These are phyloP conservation scores for Daldinia sp. DNA, from an alignment of 2,329 filamentous ascomycete species.

Conservation along the genomic window DNA sequence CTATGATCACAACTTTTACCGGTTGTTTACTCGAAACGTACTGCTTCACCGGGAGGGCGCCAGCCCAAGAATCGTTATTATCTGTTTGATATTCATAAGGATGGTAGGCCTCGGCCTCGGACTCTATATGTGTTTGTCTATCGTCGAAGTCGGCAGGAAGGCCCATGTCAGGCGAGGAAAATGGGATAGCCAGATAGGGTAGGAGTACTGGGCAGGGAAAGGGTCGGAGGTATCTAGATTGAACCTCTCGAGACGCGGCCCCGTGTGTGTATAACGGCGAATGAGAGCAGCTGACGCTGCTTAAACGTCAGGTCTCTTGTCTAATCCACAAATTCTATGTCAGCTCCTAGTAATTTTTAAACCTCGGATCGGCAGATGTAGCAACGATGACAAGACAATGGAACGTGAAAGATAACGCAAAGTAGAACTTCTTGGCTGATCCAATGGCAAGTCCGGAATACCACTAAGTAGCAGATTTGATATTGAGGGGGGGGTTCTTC, in stretches of 20 bases:
- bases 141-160: conserved; percentile 72
- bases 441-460: conserved; percentile 30
- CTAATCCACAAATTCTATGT: conserved; percentile 29
- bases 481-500: conserved; percentile 10
- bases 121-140: conserved; percentile 69
- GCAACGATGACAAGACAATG: conserved; percentile 28
- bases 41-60: conserved; percentile 95
- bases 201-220: conserved; percentile 15
- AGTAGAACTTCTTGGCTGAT: conserved; percentile 18
- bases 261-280: conserved; percentile 23
- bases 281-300: conserved; percentile 43
- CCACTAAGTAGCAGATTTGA: not conserved
- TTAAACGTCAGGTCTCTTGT: conserved; percentile 37
- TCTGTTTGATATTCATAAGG: conserved; percentile 88
- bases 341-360: conserved; percentile 27
- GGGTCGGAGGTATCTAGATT: conserved; percentile 31
- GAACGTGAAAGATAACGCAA: conserved; percentile 15
- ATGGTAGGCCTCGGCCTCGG: conserved; percentile 67
- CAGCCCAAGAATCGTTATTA: conserved; percentile 89
- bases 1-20: not conserved
- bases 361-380: conserved; percentile 21
- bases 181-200: conserved; percentile 27
- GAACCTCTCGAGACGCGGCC: conserved; percentile 33
- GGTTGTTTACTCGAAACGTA: conserved; percentile 47
- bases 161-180: conserved; percentile 73